phyloP scores from a whole-genome alignment of 306 rosid species.

The Ochetophila trinervis region DNA sequence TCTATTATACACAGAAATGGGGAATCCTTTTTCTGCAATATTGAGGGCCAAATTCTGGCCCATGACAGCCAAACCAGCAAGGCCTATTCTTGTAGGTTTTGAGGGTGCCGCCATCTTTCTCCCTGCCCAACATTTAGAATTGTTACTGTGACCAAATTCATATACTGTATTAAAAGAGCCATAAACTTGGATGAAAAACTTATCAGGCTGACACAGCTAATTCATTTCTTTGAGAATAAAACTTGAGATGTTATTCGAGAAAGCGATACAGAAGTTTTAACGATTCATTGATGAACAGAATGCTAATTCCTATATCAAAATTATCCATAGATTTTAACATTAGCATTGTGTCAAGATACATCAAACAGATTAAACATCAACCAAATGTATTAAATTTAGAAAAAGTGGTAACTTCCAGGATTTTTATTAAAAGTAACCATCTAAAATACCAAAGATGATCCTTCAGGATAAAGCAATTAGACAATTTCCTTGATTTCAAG shows the following conservation, averaged over 20 bases:
- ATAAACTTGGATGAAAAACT: not conserved
- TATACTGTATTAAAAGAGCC: not conserved
- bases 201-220: not conserved
- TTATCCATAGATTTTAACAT: too few species aligned
- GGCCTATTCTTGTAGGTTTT: slow-evolving; percentile 68
- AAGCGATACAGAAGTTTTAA: not conserved
- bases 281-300: not conserved
- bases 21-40: slow-evolving; percentile 95
- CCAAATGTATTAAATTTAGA: too few species aligned
- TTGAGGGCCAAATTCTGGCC: slow-evolving; percentile 93
- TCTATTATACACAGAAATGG: slow-evolving; percentile 85
- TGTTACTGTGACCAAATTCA: slow-evolving; percentile 16
- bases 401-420: not conserved
- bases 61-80: slow-evolving; percentile 91
- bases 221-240: not conserved
- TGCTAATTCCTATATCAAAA: not conserved
- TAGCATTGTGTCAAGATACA: too few species aligned
- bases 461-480: not conserved
- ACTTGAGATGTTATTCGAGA: not conserved
- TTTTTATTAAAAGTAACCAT: not conserved
- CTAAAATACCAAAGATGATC: not conserved
- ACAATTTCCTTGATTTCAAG: not conserved
- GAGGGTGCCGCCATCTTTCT: slow-evolving; percentile 54
- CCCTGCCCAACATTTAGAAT: slow-evolving; percentile 39
- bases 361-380: too few species aligned